Evolutionary conservation across 2,329 filamentous ascomycete species (phyloP), one percentile per base, ranked within the genome.

Genomic region (Aureobasidium sp.): DNA sequence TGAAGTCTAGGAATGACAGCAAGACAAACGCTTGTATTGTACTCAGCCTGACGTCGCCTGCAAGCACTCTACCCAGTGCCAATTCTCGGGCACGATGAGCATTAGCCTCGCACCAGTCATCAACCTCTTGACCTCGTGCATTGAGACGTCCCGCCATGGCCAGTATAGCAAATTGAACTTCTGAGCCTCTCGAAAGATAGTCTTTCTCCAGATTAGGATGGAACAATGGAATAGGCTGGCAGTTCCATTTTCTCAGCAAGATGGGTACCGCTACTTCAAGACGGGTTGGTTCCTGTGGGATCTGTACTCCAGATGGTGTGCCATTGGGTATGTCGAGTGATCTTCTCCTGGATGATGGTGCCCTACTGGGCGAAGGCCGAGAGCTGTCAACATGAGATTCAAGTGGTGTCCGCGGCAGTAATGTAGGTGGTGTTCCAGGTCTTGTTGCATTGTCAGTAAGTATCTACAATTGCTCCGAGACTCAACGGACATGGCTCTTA

Each of bases 31-130:
- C 29, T 16, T 53, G 49, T 29, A 53, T 53, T 6, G 49, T 53
- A 14, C 38, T 42, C 29, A 53, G 11, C 22, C 49, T 35, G 22
- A 53, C 40, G 10, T 44, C 35, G 1, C 49, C 49, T 17, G 40
- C 30, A 8, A 42, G 38, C 2, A 53, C 30, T 22, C 39, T 39
- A 6, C 19, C 30, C 29, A 38, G 11, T 3, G 40, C 49, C 14
- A 38, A 14, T 12, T 53, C 40, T 10, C 49, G 30, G 14, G 49
- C 38, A 38, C 40, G 40, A 5, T 42, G 38, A 37, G 49, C 49
- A 44, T 53, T 53, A n/a, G 49, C 38, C 17, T 53, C 49, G 12
- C 48, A 51, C 48, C 48, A 51, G 6, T 42, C 30, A 27, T 53
- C 40, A 12, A 53, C 29, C 12, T 53, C 49, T 17, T 25, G 40